phyloP scores from a whole-genome alignment of 441 rosid species.

The Heliophila coronopifolia region DNA sequence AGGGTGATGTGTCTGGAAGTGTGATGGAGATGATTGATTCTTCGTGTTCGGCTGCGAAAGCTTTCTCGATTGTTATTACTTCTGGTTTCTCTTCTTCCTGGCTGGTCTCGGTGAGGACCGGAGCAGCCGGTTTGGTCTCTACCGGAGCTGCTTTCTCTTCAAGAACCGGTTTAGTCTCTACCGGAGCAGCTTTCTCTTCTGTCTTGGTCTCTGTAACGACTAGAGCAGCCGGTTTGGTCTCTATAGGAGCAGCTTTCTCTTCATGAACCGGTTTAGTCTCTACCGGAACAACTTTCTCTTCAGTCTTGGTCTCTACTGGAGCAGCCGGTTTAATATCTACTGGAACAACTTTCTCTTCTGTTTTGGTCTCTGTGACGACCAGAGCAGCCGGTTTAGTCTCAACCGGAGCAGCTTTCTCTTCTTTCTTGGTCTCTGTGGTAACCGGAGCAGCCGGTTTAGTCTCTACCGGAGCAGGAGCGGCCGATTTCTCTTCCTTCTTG shows the following conservation, averaged over 20 bases:
- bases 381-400: conserved; percentile 7
- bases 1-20: conserved; percentile 30
- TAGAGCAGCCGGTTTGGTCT: conserved; percentile 3
- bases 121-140: conserved; percentile 12
- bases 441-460: conserved; percentile 9
- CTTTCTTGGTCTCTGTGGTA: conserved; percentile 14
- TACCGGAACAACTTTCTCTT: conserved; percentile 1
- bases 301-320: conserved; percentile 9
- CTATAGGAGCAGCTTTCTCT: not conserved
- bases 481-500: conserved; percentile 17
- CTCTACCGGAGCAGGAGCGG: not conserved
- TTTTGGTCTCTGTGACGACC: conserved; percentile 5
- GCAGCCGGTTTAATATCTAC: conserved; percentile 10
- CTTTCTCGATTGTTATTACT: conserved; percentile 22
- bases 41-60: conserved; percentile 32
- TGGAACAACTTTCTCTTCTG: conserved; percentile 6
- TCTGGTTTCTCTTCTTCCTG: conserved; percentile 29
- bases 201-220: conserved; percentile 11
- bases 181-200: conserved; percentile 7
- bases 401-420: not conserved
- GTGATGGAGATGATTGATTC: conserved; percentile 46
- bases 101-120: conserved; percentile 9
- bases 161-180: conserved; percentile 6
- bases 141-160: conserved; percentile 1
- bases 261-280: conserved; percentile 14